These are phyloP conservation scores for Backusella psychrophila DNA, from an alignment of 192 early-diverging fungal species.

Conservation along the genomic window DNA sequence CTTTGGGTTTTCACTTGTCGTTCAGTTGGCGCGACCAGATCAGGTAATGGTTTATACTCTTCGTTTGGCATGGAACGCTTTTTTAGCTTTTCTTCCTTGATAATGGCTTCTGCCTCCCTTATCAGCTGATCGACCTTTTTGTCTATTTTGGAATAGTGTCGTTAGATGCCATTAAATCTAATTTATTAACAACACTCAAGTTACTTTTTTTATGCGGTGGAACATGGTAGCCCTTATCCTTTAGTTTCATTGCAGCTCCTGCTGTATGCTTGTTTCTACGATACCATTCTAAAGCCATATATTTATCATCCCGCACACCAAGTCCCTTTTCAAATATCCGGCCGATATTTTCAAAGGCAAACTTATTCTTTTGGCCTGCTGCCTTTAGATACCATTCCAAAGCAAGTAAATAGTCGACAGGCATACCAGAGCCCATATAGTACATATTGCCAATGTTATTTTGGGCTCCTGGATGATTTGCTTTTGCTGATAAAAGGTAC, in stretches of 20 bases:
- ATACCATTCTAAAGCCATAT: neutral
- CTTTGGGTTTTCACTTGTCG: neutral
- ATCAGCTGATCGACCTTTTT: neutral
- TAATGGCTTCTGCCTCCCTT: neutral
- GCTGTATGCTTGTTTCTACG: neutral
- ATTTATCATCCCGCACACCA: neutral
- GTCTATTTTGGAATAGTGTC: neutral
- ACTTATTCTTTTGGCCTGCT: neutral
- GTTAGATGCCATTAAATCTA: no score
- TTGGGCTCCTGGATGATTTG: neutral
- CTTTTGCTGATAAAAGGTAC: neutral
- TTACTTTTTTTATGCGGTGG: neutral
- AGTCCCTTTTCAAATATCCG: neutral
- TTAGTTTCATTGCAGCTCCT: neutral
- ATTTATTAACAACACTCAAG: neutral
- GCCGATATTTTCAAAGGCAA: neutral
- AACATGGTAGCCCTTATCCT: neutral
- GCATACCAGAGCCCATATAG: neutral
- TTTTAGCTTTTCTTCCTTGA: neutral
- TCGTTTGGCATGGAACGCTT: neutral
- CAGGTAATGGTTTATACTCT: neutral
- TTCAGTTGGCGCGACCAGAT: neutral
- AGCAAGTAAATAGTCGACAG: neutral
- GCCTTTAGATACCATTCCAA: neutral
- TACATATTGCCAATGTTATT: neutral